These are phyloP conservation scores for Vicia villosa DNA, from an alignment of 306 rosid genomes.

Conservation along the genomic window DNA sequence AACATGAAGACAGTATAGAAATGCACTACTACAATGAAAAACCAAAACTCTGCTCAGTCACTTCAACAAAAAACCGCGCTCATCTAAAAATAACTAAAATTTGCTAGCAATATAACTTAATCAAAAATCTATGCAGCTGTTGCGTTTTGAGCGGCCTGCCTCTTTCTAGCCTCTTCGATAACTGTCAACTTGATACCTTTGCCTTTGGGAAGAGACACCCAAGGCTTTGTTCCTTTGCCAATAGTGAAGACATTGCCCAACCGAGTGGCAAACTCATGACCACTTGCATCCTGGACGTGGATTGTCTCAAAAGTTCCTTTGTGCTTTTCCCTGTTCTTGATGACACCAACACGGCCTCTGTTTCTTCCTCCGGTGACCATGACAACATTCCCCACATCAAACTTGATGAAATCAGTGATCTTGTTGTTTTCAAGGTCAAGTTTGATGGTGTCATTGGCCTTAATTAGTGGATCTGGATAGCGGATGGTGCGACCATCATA, in stretches of 20 bases:
- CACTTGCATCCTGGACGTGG: conserved; percentile 70
- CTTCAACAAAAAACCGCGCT: background rate
- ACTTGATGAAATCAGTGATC: conserved; percentile 66
- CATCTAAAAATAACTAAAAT: background rate
- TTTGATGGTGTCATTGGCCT: conserved; percentile 84
- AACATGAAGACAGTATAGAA: background rate
- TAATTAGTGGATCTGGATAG: conserved; percentile 75
- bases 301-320: conserved; percentile 72
- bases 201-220: conserved; percentile 70
- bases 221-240: conserved; percentile 55
- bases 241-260: conserved; percentile 62
- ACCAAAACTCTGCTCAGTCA: background rate
- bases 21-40: background rate
- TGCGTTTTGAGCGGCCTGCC: conserved; percentile 52
- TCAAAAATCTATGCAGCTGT: conserved; percentile 40
- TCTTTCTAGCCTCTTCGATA: conserved; percentile 75
- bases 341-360: conserved; percentile 74
- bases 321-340: conserved; percentile 71
- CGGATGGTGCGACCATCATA: conserved; percentile 80
- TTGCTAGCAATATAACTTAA: background rate
- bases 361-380: conserved; percentile 86
- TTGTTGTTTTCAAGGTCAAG: conserved; percentile 70
- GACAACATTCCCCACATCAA: conserved; percentile 71
- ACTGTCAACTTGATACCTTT: conserved; percentile 71
- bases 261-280: conserved; percentile 70